A percentile compares a stretch with the other conserved stretches of the same genome.
Conservation (phyloP, 2,329 filamentous ascomycete species). For the Hypoxylon rubiginosum region DNA sequence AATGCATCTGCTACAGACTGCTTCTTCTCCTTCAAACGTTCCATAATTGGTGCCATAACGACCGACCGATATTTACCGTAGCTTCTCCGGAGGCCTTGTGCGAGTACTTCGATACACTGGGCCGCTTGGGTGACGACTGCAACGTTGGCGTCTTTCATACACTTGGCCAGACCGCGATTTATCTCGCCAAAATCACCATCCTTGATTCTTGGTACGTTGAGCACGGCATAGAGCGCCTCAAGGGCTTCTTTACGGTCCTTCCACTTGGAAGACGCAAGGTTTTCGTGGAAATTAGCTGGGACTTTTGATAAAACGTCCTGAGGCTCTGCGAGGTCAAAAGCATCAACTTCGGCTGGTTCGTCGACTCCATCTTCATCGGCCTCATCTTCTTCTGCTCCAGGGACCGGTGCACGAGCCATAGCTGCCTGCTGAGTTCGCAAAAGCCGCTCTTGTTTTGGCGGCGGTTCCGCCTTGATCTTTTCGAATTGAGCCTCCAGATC, state of each 20-base stretch:
- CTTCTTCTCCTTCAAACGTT: slow-evolving; percentile 98
- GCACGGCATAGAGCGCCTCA: slow-evolving; percentile 79
- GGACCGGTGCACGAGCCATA: slow-evolving; percentile 75
- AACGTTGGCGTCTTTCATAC: slow-evolving; percentile 99
- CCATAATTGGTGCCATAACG: slow-evolving; percentile 91
- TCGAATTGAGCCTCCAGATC: slow-evolving; percentile 96
- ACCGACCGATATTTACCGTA: slow-evolving; percentile 85
- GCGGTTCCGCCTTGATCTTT: slow-evolving; percentile 86
- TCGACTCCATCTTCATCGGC: slow-evolving; percentile 72
- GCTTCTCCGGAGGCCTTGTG: slow-evolving; percentile 82
- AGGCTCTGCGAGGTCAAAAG: slow-evolving; percentile 84
- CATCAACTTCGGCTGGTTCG: slow-evolving; percentile 80
- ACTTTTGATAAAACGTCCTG: slow-evolving; percentile 88
- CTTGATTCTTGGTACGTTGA: slow-evolving; percentile 92
- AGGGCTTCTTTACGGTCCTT: slow-evolving; percentile 97
- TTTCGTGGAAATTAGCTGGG: slow-evolving; percentile 84
- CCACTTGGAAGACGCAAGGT: slow-evolving; percentile 93
- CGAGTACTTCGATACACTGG: slow-evolving; percentile 90
- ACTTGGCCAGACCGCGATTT: slow-evolving; percentile 86
- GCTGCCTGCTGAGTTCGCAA: slow-evolving; percentile 91
- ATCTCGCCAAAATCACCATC: slow-evolving; percentile 91
- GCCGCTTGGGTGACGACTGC: slow-evolving; percentile 93
- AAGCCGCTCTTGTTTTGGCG: slow-evolving; percentile 91
- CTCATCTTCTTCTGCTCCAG: slow-evolving; percentile 67
- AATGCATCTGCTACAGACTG: slow-evolving; percentile 88